Conservation (phyloP, 441 rosid species). For the Adansonia rubrostipa region DNA sequence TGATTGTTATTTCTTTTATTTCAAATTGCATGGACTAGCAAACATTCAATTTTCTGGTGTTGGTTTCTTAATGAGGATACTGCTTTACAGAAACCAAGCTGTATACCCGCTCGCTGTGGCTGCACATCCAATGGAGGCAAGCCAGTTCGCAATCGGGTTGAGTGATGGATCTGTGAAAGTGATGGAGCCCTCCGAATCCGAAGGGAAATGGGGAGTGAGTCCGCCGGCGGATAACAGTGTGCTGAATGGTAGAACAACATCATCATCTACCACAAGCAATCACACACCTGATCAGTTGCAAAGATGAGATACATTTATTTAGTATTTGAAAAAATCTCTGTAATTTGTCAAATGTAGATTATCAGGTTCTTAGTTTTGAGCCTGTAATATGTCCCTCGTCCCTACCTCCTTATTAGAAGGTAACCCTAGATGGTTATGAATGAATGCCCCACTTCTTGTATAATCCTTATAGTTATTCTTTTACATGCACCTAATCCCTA, state of each 20-base stretch:
- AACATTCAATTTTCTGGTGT: not conserved
- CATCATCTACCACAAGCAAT: conserved; percentile 79
- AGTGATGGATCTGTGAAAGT: conserved; percentile 78
- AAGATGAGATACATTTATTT: not conserved
- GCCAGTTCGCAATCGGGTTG: conserved; percentile 80
- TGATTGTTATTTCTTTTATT: not conserved
- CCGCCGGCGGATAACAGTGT: conserved; percentile 64
- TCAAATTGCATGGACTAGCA: not conserved
- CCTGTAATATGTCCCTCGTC: too few species aligned
- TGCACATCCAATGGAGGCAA: conserved; percentile 76
- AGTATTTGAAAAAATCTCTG: not conserved
- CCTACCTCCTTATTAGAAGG: too few species aligned
- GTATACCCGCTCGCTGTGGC: conserved; percentile 79
- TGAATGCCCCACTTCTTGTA: conserved; percentile 10
- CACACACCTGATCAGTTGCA: conserved; percentile 66
- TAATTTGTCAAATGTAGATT: conserved; percentile 6
- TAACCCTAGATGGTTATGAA: not conserved
- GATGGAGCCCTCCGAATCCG: conserved; percentile 76
- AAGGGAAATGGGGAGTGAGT: conserved; percentile 76
- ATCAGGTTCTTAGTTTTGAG: not conserved
- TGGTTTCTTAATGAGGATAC: conserved; percentile 8
- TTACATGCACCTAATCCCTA: not conserved
- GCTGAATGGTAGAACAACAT: conserved; percentile 59
- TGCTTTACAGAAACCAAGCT: conserved; percentile 56
- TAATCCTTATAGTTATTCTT: not conserved